Conservation (phyloP, 768 basidiomycete genomes). For the Termitomyces sp. region DNA sequence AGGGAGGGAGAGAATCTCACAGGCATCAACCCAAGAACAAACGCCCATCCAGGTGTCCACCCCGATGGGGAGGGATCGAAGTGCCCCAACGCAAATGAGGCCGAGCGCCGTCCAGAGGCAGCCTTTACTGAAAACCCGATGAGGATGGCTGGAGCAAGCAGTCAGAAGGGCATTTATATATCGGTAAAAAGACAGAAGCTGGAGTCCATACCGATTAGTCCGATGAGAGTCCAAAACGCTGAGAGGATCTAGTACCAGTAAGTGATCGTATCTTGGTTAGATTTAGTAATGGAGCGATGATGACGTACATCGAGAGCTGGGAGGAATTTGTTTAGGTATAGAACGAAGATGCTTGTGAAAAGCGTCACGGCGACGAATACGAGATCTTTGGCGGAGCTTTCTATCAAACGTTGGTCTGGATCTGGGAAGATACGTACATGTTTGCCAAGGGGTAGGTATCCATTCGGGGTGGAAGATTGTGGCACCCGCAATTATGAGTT, state of each 20-base stretch:
- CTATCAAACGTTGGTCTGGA: not conserved
- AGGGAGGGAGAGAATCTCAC: constrained; percentile 29
- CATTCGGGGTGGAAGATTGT: constrained; percentile 59
- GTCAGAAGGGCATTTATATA: not conserved
- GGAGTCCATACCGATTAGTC: constrained; percentile 42
- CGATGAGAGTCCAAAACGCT: constrained; percentile 61
- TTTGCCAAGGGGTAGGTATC: constrained; percentile 59
- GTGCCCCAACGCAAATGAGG: constrained; percentile 52
- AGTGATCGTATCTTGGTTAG: not conserved
- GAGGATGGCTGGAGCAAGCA: constrained; percentile 43
- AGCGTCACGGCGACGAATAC: constrained; percentile 55
- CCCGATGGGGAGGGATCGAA: constrained; percentile 64
- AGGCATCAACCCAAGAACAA: constrained; percentile 62
- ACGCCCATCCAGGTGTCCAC: constrained; percentile 68
- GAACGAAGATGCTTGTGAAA: constrained; percentile 46
- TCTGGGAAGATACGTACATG: constrained; percentile 34
- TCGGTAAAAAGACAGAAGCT: not conserved
- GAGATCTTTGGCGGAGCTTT: constrained; percentile 33
- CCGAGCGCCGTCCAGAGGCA: constrained; percentile 51
- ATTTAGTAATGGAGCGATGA: not conserved
- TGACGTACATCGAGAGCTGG: constrained; percentile 45
- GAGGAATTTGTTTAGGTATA: constrained; percentile 55
- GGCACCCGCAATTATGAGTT: constrained; percentile 57
- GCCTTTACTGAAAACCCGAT: constrained; percentile 58
- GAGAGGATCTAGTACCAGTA: constrained; percentile 43